Evolutionary conservation across 257 asterid species (phyloP), one percentile per base, ranked within the genome.

Genomic region (Solanum appendiculatum): DNA sequence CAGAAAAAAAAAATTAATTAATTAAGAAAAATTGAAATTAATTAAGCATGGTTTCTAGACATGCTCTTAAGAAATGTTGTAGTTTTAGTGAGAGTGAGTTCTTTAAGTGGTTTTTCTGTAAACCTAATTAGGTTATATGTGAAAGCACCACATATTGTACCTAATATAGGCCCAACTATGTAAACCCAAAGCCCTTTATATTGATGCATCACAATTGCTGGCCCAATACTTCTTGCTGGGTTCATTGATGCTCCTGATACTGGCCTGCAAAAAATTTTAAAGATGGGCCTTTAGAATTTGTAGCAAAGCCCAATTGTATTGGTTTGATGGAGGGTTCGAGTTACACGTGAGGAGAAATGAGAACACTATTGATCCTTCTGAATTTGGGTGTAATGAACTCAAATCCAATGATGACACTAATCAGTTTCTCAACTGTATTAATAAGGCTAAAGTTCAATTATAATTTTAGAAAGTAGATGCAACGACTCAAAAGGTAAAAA

Each of bases 211-310:
- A 93, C 86, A 7, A 93, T 12, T 16, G 97, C 96, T 23, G 95
- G 97, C 58, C 96, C 97, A 63, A 94, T 86, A 27, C 92, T 94
- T 86, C 96, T 90, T 77, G 95, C 97, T 3, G 96, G 96, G 72
- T 94, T 92, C 96, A 93, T 89, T 6, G 94, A 92, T 1, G 89
- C 98, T 37, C 98, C 96, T 15, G 98, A 94, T 18, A 94, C 89
- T 2, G 93, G 94, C 92, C 98, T 94, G 92, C 91, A 70, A 25
- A 23, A 36, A 1, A 40, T 12, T 3, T 20, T 39, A 48, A 25
- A 29, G 13, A 25, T 68, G 36, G 44, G 20, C 63, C 84, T 14
- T 70, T 9, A 73, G 34, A 56, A 2, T 68, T 68, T 68, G 75
- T 33, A 68, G 37, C 39, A 58, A 68, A 16, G 77, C 42, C 77